Base-by-base conservation (phyloP, 164 flowering plant genomes). In the Nelumbo lutea region DNA sequence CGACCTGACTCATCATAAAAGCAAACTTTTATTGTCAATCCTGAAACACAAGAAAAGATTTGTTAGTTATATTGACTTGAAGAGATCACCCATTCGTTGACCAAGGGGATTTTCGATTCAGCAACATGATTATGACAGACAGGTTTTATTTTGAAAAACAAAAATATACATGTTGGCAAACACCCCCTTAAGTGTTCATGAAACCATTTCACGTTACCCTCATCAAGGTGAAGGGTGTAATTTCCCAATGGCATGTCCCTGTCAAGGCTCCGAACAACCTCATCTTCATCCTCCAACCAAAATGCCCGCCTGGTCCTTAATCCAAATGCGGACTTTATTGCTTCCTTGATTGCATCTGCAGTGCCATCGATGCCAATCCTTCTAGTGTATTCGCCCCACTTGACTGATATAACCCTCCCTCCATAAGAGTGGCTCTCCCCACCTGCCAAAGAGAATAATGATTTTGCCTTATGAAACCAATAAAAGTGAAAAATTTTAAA, bases 231-330 rank as follows among this genome's bases (percentile, higher is more conserved):
- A 68, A 86, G 87, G 62, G 77, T 69, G 51, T 84, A 84, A 27
- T 76, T 79, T 40, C 86, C 86, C 68, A 84, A 43, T 42, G 90
- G 90, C 90, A 86, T 86, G 68, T 79, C 83, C 42, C 85, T 77
- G 70, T 83, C 88, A 75, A 86, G 81, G 64, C 79, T 72, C 15
- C 85, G 77, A 45, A 84, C 79, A 60, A 83, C 73, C 67, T 78
- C 80, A 61, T 80, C 80, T 75, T 81, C 90, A 79, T 83, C 90
- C 77, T 83, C 88, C 73, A 84, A 73, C 86, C 90, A 86, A 77
- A 86, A 86, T 38, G 83, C 83, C 43, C 88, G 75, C 39, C 76
- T 83, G 51, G 88, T 81, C 77, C 88, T 74, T 46, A 84, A 67
- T 52, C 90, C 74, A 75, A 86, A 84, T 46, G 88, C 83, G 58